Percentiles rank a stretch among this genome's conserved stretches.
Evolutionary conservation across 495 filamentous ascomycete species (phyloP).

Genomic region (Aspergillus carlsbadensis): DNA sequence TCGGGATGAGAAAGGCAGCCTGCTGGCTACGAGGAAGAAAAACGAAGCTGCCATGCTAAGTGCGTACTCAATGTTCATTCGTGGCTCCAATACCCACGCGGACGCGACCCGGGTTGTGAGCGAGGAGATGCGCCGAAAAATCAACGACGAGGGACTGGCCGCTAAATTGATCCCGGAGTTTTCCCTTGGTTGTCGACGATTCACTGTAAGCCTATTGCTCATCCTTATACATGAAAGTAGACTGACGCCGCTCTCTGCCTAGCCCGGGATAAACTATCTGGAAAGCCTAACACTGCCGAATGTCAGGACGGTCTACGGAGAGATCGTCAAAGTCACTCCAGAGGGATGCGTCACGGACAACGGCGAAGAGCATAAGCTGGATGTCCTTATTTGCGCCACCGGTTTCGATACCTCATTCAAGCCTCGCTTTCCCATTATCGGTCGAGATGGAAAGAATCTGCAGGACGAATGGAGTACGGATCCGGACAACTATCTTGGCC

Average conservation of each 20-base stretch:
- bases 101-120: background rate
- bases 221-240: background rate
- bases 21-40: too few relatives aligned
- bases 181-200: constrained; percentile 4
- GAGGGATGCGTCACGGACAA: constrained; percentile 36
- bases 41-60: too few relatives aligned
- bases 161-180: constrained; percentile 4
- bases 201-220: background rate
- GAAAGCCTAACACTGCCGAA: constrained; percentile 36
- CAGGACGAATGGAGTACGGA: background rate
- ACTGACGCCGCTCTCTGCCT: background rate
- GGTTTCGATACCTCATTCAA: constrained; percentile 29
- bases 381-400: constrained; percentile 44
- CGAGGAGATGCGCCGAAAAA: background rate
- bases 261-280: constrained; percentile 34
- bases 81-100: too few relatives aligned
- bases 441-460: background rate
- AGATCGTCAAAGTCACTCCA: constrained; percentile 29
- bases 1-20: too few relatives aligned
- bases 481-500: background rate
- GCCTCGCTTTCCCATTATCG: background rate
- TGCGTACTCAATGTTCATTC: too few relatives aligned
- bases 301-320: constrained; percentile 25
- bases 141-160: too few relatives aligned
- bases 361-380: constrained; percentile 29